phyloP scores from a whole-genome alignment of 345 rosid species.

The Syzygium aromaticum region DNA sequence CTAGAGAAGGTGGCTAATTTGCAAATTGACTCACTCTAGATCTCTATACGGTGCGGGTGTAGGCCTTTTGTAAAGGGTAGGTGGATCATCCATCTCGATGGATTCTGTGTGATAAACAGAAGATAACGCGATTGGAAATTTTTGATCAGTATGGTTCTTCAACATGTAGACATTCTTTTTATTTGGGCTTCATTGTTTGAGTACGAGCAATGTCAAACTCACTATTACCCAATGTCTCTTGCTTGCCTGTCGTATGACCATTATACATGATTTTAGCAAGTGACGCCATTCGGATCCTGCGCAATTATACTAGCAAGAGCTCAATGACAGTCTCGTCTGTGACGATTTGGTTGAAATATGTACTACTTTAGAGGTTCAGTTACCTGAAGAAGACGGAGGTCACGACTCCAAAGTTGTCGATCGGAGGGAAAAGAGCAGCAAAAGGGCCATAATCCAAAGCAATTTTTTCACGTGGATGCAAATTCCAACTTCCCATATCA shows the following conservation, averaged over 20 bases:
- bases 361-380: neutral
- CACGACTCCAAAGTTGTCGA: neutral
- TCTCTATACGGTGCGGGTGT: neutral
- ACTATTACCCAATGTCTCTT: neutral
- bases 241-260: neutral
- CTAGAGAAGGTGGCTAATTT: neutral
- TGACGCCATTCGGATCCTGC: neutral
- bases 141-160: neutral
- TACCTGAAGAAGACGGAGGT: neutral
- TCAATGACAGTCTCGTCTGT: neutral
- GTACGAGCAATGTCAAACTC: neutral
- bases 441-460: neutral
- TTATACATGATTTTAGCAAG: neutral
- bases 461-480: neutral
- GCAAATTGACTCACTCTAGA: neutral
- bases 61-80: neutral
- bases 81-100: neutral
- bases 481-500: neutral
- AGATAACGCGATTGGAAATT: neutral
- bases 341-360: neutral
- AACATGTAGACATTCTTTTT: neutral
- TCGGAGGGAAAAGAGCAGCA: neutral
- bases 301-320: neutral
- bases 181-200: neutral
- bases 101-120: neutral